phyloP scores from a whole-genome alignment of 805 yeast species.

The Blastobotrys terrestris region DNA sequence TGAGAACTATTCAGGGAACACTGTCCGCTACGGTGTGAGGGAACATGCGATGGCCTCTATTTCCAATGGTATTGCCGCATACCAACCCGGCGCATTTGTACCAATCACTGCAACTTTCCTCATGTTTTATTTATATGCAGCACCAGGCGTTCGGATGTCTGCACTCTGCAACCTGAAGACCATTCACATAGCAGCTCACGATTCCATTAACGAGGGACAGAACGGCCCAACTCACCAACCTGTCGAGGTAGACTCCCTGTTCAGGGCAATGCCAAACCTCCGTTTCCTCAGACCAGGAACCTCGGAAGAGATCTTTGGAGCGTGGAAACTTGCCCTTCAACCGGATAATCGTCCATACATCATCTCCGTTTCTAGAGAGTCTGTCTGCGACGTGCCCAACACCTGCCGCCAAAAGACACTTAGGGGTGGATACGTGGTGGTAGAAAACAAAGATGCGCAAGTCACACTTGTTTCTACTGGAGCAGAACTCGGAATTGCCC shows the following conservation, averaged over 20 bases:
- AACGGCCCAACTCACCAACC: constrained; percentile 55
- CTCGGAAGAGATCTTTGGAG: constrained; percentile 43
- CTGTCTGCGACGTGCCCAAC: background rate
- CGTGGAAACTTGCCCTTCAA: constrained; percentile 45
- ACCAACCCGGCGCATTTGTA: constrained; percentile 32
- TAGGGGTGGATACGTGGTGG: constrained; percentile 11
- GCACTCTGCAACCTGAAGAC: constrained; percentile 41
- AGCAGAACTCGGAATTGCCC: constrained; percentile 29
- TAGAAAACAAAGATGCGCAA: constrained; percentile 8
- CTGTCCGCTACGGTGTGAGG: constrained; percentile 94
- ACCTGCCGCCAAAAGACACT: constrained; percentile 7
- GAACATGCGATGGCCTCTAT: constrained; percentile 99
- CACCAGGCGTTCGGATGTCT: constrained; percentile 45
- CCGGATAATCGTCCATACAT: background rate
- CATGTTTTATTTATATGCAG: constrained; percentile 39
- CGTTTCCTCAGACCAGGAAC: constrained; percentile 46
- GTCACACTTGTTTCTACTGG: constrained; percentile 14
- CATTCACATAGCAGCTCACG: constrained; percentile 48
- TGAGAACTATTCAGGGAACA: constrained; percentile 39
- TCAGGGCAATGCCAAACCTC: constrained; percentile 44
- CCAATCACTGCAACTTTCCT: constrained; percentile 38
- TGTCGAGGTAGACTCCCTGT: constrained; percentile 42
- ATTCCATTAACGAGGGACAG: constrained; percentile 49
- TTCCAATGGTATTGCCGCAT: constrained; percentile 69
- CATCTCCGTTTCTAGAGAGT: constrained; percentile 4